Conservation (phyloP, 2,329 filamentous ascomycete species). For the Cladobotryum protrusum region DNA sequence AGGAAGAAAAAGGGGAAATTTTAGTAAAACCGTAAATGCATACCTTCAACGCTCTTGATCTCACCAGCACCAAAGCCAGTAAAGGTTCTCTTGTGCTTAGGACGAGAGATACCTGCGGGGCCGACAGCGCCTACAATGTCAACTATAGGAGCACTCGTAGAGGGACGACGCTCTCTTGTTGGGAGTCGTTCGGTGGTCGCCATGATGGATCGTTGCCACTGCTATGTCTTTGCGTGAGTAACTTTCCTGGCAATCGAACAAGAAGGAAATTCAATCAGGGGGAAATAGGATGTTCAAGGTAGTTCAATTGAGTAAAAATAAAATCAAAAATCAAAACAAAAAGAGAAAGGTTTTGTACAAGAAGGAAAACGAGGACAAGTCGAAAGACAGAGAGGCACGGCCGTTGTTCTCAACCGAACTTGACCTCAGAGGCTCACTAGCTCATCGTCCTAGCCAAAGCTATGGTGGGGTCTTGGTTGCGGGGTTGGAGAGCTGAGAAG, state of each 20-base stretch:
- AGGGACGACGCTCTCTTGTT: constrained; percentile 71
- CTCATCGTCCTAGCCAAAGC: constrained; percentile 3
- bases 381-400: background rate
- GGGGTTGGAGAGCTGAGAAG: constrained; percentile 9
- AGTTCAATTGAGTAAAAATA: too few species aligned
- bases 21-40: constrained; percentile 21
- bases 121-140: constrained; percentile 81
- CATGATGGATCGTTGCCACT: constrained; percentile 21
- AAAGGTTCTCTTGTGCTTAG: constrained; percentile 95
- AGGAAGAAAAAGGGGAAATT: background rate
- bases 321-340: too few species aligned
- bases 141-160: constrained; percentile 73
- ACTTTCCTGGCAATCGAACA: background rate
- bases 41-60: constrained; percentile 90
- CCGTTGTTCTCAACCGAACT: constrained; percentile 2
- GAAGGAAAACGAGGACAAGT: background rate
- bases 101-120: constrained; percentile 76
- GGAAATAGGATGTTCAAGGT: too few species aligned
- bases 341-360: background rate
- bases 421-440: constrained; percentile 2
- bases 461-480: constrained; percentile 11
- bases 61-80: constrained; percentile 87
- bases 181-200: constrained; percentile 36
- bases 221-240: background rate
- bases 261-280: background rate